Evolutionary conservation across 345 rosid species (phyloP).

Genomic region (Nasturtium officinale): DNA sequence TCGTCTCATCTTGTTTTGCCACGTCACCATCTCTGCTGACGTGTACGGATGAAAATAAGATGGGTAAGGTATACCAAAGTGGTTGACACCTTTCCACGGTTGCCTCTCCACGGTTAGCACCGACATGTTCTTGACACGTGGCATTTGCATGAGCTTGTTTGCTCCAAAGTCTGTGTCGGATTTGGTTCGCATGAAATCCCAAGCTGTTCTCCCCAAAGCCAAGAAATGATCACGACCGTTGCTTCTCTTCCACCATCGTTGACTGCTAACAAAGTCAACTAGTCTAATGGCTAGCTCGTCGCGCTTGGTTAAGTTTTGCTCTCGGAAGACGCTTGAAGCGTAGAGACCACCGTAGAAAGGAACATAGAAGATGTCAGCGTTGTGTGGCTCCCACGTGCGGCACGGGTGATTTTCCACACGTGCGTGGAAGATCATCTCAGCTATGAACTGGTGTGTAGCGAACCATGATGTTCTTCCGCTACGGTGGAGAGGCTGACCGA

Average conservation of each 20-base stretch:
- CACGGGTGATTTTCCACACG: slow-evolving; percentile 55
- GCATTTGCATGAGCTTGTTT: slow-evolving; percentile 52
- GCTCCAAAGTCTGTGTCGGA: slow-evolving; percentile 52
- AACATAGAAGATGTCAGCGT: slow-evolving; percentile 52
- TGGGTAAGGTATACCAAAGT: slow-evolving; percentile 66
- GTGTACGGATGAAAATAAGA: slow-evolving; percentile 64
- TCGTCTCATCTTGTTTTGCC: slow-evolving; percentile 51
- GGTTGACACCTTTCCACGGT: slow-evolving; percentile 48
- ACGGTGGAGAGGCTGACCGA: slow-evolving; percentile 49
- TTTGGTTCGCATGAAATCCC: slow-evolving; percentile 53
- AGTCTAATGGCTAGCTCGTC: slow-evolving; percentile 47
- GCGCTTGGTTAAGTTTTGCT: slow-evolving; percentile 46
- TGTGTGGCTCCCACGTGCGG: slow-evolving; percentile 53
- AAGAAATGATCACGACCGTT: slow-evolving; percentile 66
- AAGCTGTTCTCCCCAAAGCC: slow-evolving; percentile 54
- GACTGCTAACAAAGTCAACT: slow-evolving; percentile 32
- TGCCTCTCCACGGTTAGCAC: slow-evolving; percentile 57
- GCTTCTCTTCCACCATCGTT: slow-evolving; percentile 54
- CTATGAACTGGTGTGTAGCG: slow-evolving; percentile 57
- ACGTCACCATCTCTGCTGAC: slow-evolving; percentile 42
- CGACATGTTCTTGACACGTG: slow-evolving; percentile 58
- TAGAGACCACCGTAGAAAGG: slow-evolving; percentile 65
- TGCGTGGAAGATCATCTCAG: slow-evolving; percentile 57
- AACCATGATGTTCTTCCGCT: slow-evolving; percentile 23
- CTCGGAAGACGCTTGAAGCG: slow-evolving; percentile 57